These are phyloP conservation scores for Hyphodiscus sp. DNA, from an alignment of 2,329 filamentous ascomycete species.

Conservation along the genomic window DNA sequence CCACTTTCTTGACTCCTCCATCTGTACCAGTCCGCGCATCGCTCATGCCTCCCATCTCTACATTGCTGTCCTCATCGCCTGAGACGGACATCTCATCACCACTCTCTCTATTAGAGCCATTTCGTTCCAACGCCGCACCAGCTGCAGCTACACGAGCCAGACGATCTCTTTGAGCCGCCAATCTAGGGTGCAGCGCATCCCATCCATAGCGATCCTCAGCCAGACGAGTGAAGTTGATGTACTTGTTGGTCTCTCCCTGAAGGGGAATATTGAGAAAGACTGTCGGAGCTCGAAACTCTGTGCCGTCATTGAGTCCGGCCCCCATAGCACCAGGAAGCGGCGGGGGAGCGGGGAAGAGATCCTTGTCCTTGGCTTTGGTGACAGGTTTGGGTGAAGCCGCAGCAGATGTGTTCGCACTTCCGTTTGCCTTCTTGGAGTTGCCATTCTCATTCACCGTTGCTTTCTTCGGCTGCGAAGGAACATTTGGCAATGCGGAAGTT, in stretches of 20 bases:
- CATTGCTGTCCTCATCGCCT: constrained; percentile 69
- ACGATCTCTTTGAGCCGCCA: constrained; percentile 82
- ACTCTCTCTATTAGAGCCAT: constrained; percentile 60
- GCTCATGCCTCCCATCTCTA: constrained; percentile 73
- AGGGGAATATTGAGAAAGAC: constrained; percentile 82
- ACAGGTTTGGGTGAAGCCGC: constrained; percentile 49
- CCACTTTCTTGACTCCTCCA: constrained; percentile 51
- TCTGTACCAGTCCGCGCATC: constrained; percentile 55
- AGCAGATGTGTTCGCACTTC: constrained; percentile 43
- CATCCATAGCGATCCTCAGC: constrained; percentile 93
- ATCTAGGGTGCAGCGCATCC: constrained; percentile 83
- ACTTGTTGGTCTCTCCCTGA: constrained; percentile 76
- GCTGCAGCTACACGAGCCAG: constrained; percentile 84
- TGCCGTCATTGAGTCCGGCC: constrained; percentile 45
- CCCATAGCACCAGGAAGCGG: constrained; percentile 55
- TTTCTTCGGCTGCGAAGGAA: not conserved
- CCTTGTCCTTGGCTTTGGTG: constrained; percentile 37
- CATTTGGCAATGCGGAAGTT: not conserved
- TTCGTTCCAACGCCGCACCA: constrained; percentile 75
- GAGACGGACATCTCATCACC: constrained; percentile 77
- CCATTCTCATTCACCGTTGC: not conserved
- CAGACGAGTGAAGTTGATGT: constrained; percentile 90
- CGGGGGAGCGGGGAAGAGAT: constrained; percentile 36
- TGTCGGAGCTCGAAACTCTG: constrained; percentile 58
- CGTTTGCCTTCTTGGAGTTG: not conserved